Evolutionary conservation across 345 rosid species (phyloP), one percentile per base, ranked within the genome.

Genomic region (Eucalyptus sp.): DNA sequence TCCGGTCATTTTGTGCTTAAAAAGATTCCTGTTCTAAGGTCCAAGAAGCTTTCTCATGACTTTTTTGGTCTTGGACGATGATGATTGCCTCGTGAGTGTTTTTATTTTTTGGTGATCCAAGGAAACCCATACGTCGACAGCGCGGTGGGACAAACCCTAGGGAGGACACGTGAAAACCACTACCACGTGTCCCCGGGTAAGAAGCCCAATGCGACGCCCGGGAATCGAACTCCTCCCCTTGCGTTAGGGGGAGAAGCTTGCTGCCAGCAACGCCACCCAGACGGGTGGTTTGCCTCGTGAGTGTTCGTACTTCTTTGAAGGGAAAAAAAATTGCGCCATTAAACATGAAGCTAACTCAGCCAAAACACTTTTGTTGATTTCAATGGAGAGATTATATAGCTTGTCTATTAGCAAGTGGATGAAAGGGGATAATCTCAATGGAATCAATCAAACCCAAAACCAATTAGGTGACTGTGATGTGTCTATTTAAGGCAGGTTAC

Each of bases 91-190:
- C 37, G 37, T 33, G 33, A 33, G 33, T 33, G 33, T 33, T 33
- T 33, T 33, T 33, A 2, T 33, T 33, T 33, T 33, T 33, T 2
- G 33, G 2, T 2, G 3, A 2, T 3, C 33, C 2, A 3, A 3
- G 33, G 3, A 33, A 33, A 2, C 33, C 33, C 3, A 33, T 33
- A 33, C 33, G 33, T 33, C 33, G 33, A 33, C 3, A 33, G 33
- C 33, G 33, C 33, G 33, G 33, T 33, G 33, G 33, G 33, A 33
- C 33, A 33, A 33, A 33, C 33, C 33, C 33, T 33, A 33, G 33
- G 33, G 33, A 33, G 33, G 33, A 33, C 3, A 33, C 33, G 33
- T 33, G 33, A 33, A 33, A 33, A 33, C 33, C 33, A 33, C 33
- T 3, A 33, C 33, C 33, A 33, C 33, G 33, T 33, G 33, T 3